Conservation (phyloP, 1,139 yeast species). For the Yamadazyma dendronema region DNA sequence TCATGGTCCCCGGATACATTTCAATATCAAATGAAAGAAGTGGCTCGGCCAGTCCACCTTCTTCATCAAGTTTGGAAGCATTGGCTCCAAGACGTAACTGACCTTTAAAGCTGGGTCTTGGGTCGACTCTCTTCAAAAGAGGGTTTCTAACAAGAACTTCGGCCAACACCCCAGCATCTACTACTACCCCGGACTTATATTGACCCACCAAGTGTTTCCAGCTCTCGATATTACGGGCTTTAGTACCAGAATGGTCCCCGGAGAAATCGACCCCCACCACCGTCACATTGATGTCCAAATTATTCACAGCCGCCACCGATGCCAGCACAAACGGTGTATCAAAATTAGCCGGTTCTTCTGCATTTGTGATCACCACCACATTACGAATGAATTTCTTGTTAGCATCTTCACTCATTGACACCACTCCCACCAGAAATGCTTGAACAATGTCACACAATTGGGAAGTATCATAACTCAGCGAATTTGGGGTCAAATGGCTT, state of each 20-base stretch:
- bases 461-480: not conserved
- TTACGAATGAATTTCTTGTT: slow-evolving; percentile 33
- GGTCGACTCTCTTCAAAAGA: slow-evolving; percentile 34
- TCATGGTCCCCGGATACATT: slow-evolving; percentile 62
- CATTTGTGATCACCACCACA: slow-evolving; percentile 49
- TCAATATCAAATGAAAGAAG: slow-evolving; percentile 45
- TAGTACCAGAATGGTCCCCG: slow-evolving; percentile 5
- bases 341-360: slow-evolving; percentile 14
- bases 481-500: not conserved
- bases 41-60: slow-evolving; percentile 11
- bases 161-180: slow-evolving; percentile 18
- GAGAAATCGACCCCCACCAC: slow-evolving; percentile 33
- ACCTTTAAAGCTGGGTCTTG: slow-evolving; percentile 38
- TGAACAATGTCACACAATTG: slow-evolving; percentile 23
- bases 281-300: slow-evolving; percentile 23
- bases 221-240: slow-evolving; percentile 9
- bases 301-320: slow-evolving; percentile 19
- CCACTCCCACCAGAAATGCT: slow-evolving; percentile 30
- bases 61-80: slow-evolving; percentile 8
- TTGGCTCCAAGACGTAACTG: slow-evolving; percentile 38
- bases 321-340: slow-evolving; percentile 16
- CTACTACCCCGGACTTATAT: slow-evolving; percentile 14
- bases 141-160: slow-evolving; percentile 19
- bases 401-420: slow-evolving; percentile 27
- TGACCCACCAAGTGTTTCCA: slow-evolving; percentile 18